Evolutionary conservation across 2,329 filamentous ascomycete genomes (phyloP).

Genomic region (Arthrobotrys iridis): DNA sequence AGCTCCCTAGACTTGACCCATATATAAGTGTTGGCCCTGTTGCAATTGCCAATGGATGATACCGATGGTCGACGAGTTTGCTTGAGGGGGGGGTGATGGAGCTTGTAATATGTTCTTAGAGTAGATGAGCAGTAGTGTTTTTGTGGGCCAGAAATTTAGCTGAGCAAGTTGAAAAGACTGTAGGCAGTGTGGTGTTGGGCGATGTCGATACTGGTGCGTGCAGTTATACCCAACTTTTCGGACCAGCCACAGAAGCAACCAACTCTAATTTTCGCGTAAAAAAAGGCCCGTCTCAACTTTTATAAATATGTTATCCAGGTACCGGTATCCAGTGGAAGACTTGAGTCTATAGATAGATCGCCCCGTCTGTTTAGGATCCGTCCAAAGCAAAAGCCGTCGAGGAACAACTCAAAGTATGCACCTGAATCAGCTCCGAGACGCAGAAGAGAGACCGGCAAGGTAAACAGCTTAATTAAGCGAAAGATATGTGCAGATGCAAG

Average conservation of each 20-base stretch:
- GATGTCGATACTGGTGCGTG: slow-evolving; percentile 20
- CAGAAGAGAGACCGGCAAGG: not conserved
- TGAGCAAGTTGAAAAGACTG: not conserved
- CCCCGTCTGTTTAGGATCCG: not conserved
- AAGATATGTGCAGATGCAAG: slow-evolving; percentile 24
- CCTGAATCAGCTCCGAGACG: not conserved
- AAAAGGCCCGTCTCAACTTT: not conserved
- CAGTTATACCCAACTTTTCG: not conserved
- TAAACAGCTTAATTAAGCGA: slow-evolving; percentile 21
- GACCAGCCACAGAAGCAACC: not conserved
- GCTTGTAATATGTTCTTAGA: not conserved
- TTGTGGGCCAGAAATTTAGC: not conserved
- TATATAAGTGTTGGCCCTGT: slow-evolving; percentile 34
- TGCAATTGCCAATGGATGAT: not conserved
- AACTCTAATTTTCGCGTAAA: not conserved
- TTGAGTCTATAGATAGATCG: not conserved
- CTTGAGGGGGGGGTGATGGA: slow-evolving; percentile 5
- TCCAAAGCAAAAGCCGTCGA: not conserved
- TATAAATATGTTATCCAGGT: not conserved
- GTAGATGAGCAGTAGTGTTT: not conserved
- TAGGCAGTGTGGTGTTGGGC: slow-evolving; percentile 3
- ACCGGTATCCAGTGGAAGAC: slow-evolving; percentile 2
- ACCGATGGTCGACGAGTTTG: not conserved
- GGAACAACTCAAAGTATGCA: slow-evolving; percentile 2
- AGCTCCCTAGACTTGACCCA: no score